Base-by-base conservation (phyloP, 1,139 yeast genomes). In the Debaryomycetaceae sp. region DNA sequence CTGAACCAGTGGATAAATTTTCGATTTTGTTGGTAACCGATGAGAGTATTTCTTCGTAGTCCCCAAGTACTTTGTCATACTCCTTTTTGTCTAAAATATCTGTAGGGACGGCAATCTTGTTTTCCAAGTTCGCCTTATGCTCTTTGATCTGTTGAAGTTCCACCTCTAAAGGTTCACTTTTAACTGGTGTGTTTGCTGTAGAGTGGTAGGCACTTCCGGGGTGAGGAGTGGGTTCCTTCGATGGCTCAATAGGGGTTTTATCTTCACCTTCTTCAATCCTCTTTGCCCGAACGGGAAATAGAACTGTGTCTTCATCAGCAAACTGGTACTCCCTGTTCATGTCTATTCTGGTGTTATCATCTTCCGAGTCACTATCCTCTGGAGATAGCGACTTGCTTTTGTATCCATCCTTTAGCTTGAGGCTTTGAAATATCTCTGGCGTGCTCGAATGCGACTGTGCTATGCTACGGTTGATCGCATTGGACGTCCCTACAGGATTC, bases 251-350 rank as follows among this genome's bases (percentile, higher is more conserved):
- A n/a, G 40, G 15, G n/a, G 19, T 9, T n/a, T 14, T 13, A 17
- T 13, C 26, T 9, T 29, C 40, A 17, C 13, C 43, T 5, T 31
- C 41, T 30, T 49, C 50, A 29, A 52, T 56, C 47, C 74, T 51
- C 9, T 46, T 58, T 3, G 77, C 75, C 40, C 76, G 56, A 11
- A 71, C 70, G 1, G 78, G 78, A 54, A 72, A 71, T 35, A 72
- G 55, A 6, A 56, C 58, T 3, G 74, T 67, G 33, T 70, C 81
- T 19, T 65, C 71, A 30, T 70, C 77, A 16, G 73, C 75, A 49
- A 77, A 72, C 29, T 63, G 63, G 47, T 79, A 79, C 39, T 75
- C 82, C 49, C 73, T 70, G 36, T 79, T 79, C 86, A 83, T 81
- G 55, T 82, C 76, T 47, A 82, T 80, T 49, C 66, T 73, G 8